Base-by-base conservation (phyloP, 768 basidiomycete genomes). In the Pisolithus albus region DNA sequence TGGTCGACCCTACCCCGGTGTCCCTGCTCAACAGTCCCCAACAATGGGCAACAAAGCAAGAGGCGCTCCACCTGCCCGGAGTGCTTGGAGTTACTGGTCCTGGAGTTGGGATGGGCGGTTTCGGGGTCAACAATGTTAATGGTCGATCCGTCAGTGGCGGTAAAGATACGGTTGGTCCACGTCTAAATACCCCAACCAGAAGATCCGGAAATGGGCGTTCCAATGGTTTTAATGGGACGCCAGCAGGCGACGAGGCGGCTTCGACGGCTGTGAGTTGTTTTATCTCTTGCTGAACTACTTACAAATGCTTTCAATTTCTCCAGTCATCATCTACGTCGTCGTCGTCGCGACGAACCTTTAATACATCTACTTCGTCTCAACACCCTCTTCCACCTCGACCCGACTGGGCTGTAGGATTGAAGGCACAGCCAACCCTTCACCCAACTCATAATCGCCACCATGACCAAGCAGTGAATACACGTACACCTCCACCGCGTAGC, bases 371-470 rank as follows among this genome's bases (percentile, higher is more conserved):
- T 1, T 74, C 84, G 5, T 88, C 88, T 58, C 75, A 89, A 69
- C 82, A 83, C 51, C 90, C 89, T 13, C 75, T 92, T 37, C 90
- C 90, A 4, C 72, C 88, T 2, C 77, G 90, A 52, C 90, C 90
- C 38, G 90, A 92, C 64, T 92, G 91, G 90, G 89, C 90, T 16
- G 86, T 92, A 4, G 88, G 88, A 15, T 73, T 92, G 32, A 88
- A 85, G 64, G 80, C 88, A 0, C 84, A 88, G 53, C 82, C 84
- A 26, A 86, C 81, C 11, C 66, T 86, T 24, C 79, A 86, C 56
- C 43, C 76, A 28, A 68, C 76, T 1, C 70, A 70, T 24, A 53
- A 68, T 21, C 75, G 82, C 9, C 78, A 82, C 60, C 80, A 80
- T 52, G 81, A 84, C 45, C 73, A 76, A 57, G 59, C 65, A 13